A percentile compares a stretch with the other conserved stretches of the same genome.
Conservation (phyloP, 768 basidiomycete genomes). For the Russula earlei region DNA sequence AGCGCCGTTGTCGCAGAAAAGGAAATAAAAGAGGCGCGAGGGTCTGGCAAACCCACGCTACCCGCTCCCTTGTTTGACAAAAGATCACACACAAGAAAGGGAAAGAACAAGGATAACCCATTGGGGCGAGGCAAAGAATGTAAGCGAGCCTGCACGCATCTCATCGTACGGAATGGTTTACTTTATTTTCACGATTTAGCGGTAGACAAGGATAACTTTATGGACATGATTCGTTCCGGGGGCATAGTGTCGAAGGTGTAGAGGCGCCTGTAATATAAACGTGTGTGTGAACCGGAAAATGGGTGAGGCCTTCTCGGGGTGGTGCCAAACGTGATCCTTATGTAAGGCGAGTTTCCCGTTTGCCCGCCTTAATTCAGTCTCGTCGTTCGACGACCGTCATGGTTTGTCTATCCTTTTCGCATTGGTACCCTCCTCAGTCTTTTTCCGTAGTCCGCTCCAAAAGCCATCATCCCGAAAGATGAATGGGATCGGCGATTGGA, state of each 20-base stretch:
- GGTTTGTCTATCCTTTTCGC: conserved; percentile 16
- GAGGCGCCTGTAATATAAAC: not conserved
- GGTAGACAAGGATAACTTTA: conserved; percentile 64
- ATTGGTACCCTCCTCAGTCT: conserved; percentile 2
- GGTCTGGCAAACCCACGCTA: conserved; percentile 64
- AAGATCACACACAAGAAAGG: conserved; percentile 40
- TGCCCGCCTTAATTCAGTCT: not conserved
- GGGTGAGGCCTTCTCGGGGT: too few relatives aligned
- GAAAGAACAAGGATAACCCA: conserved; percentile 44
- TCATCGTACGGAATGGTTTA: not conserved
- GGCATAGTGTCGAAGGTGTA: conserved; percentile 66
- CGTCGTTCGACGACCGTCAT: conserved; percentile 3
- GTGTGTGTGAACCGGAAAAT: too few relatives aligned
- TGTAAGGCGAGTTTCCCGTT: not conserved
- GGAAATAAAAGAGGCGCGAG: conserved; percentile 50
- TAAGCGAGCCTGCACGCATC: conserved; percentile 27
- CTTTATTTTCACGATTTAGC: conserved; percentile 29
- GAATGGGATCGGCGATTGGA: conserved; percentile 83
- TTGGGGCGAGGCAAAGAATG: conserved; percentile 50
- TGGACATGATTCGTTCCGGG: conserved; percentile 76
- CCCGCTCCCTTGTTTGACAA: conserved; percentile 51
- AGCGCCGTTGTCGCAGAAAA: conserved; percentile 43
- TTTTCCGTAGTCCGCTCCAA: conserved; percentile 31
- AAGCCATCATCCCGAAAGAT: conserved; percentile 55
- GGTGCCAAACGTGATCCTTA: too few relatives aligned